Conservation (phyloP, 2,329 filamentous ascomycete species). For the Coniosporium tulheliwenetii region DNA sequence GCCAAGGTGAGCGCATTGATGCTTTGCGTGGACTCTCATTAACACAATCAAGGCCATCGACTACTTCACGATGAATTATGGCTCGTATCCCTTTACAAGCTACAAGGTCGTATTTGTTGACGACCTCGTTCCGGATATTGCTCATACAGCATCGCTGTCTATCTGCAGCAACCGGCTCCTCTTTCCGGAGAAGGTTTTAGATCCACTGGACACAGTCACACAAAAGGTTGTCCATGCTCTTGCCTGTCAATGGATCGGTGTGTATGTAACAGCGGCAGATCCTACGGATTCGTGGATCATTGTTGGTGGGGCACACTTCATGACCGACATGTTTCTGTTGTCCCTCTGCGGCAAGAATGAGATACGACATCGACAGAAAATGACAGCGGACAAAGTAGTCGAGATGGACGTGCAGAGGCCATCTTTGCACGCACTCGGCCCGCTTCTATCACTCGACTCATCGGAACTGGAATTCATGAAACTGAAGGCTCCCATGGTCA, state of each 20-base stretch:
- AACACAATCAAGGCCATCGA: constrained; percentile 54
- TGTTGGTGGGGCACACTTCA: constrained; percentile 81
- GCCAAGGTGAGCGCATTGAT: constrained; percentile 30
- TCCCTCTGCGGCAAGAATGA: constrained; percentile 88
- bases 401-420: constrained; percentile 70
- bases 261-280: constrained; percentile 76
- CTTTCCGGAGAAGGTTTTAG: constrained; percentile 71
- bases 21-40: neutral
- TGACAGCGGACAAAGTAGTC: constrained; percentile 65
- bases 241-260: constrained; percentile 85
- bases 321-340: constrained; percentile 86
- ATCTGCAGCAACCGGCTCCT: constrained; percentile 78
- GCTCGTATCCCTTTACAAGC: constrained; percentile 77
- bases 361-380: constrained; percentile 79
- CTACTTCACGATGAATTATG: constrained; percentile 75
- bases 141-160: constrained; percentile 67
- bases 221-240: constrained; percentile 68
- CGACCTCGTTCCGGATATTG: constrained; percentile 61
- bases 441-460: constrained; percentile 60
- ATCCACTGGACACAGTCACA: constrained; percentile 69
- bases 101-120: constrained; percentile 94
- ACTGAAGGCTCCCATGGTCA: constrained; percentile 75
- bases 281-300: constrained; percentile 77
- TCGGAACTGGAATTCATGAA: constrained; percentile 84
- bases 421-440: constrained; percentile 66